Evolutionary conservation across 176 grass and related monocot genomes (phyloP).

Genomic region (Olyra latifolia): DNA sequence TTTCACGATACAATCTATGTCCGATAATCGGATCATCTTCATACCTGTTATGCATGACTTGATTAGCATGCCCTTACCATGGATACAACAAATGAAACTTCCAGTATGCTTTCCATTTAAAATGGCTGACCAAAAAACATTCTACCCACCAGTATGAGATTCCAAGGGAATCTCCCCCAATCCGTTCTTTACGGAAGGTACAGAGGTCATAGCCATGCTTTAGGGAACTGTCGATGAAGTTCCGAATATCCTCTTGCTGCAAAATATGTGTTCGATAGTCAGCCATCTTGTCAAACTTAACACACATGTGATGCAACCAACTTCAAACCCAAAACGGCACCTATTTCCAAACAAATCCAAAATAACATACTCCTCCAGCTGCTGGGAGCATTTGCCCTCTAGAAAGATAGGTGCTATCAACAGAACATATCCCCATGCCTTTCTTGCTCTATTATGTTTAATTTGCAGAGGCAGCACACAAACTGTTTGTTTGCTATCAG

Average conservation of each 20-base stretch:
- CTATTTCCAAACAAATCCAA: constrained; percentile 8
- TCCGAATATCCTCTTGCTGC: constrained; percentile 99
- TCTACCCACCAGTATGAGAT: constrained; percentile 85
- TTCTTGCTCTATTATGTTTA: background rate
- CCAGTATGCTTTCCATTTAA: background rate
- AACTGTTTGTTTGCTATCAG: background rate
- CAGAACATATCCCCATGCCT: background rate
- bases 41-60: constrained; percentile 65
- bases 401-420: constrained; percentile 14
- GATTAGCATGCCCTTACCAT: constrained; percentile 30
- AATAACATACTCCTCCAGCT: background rate
- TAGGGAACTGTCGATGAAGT: constrained; percentile 87
- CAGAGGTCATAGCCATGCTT: constrained; percentile 72
- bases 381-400: background rate
- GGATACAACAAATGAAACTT: constrained; percentile 4
- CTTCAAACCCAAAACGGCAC: background rate
- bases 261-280: constrained; percentile 37
- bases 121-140: background rate
- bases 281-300: constrained; percentile 23
- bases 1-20: constrained; percentile 93
- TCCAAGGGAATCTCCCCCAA: constrained; percentile 94
- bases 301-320: constrained; percentile 13
- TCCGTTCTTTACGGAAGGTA: constrained; percentile 89
- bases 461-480: background rate
- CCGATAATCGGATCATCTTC: constrained; percentile 97